Evolutionary conservation across 2,329 filamentous ascomycete genomes (phyloP).

Genomic region (Neospermospora avenae): DNA sequence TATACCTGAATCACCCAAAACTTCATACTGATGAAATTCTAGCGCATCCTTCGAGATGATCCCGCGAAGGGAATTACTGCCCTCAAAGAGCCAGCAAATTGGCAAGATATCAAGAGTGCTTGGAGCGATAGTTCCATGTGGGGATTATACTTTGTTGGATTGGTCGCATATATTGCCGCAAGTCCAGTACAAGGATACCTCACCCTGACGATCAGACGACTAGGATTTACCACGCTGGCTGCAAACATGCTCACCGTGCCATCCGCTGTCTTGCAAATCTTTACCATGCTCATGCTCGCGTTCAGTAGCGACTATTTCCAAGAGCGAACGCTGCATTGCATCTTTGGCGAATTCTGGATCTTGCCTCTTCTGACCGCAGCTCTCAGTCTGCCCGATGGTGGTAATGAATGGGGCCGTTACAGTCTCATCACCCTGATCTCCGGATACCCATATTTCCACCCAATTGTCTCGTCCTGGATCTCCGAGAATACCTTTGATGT

Average conservation of each 20-base stretch:
- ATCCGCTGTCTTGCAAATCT: constrained; percentile 47
- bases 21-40: too few relatives aligned
- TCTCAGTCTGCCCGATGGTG: constrained; percentile 39
- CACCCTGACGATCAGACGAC: constrained; percentile 53
- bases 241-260: constrained; percentile 63
- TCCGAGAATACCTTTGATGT: constrained; percentile 59
- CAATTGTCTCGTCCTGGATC: constrained; percentile 48
- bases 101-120: constrained; percentile 40
- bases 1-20: too few relatives aligned
- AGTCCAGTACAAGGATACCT: constrained; percentile 50
- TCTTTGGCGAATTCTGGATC: constrained; percentile 54
- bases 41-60: constrained; percentile 48
- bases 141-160: constrained; percentile 45
- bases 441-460: constrained; percentile 40
- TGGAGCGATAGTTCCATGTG: constrained; percentile 50
- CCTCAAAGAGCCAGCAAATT: constrained; percentile 50
- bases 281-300: constrained; percentile 36
- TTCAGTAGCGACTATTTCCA: constrained; percentile 44
- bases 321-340: constrained; percentile 47
- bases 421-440: constrained; percentile 42
- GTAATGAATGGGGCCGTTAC: constrained; percentile 41
- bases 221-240: constrained; percentile 59
- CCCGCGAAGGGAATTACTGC: constrained; percentile 48
- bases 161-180: constrained; percentile 51
- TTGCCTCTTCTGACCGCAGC: constrained; percentile 51